These are phyloP conservation scores for Kalanchoe fedtschenkoi DNA, from an alignment of 164 flowering plant species.

Conservation along the genomic window DNA sequence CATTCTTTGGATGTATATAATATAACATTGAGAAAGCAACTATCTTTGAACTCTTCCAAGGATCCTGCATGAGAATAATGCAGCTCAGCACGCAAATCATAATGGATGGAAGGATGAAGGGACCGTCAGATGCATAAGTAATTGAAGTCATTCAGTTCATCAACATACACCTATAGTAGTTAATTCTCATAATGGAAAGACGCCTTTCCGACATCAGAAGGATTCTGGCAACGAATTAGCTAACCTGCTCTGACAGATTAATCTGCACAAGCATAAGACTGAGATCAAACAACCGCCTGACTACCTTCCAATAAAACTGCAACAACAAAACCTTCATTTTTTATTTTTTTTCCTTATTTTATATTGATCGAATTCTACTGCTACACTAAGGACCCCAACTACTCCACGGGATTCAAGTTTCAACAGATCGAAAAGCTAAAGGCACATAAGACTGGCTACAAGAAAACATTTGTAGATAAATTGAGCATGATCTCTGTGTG, in stretches of 20 bases:
- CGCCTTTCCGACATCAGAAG: constrained; percentile 88
- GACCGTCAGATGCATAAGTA: constrained; percentile 66
- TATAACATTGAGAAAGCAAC: constrained; percentile 54
- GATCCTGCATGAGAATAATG: constrained; percentile 31
- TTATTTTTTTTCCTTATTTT: constrained; percentile 5
- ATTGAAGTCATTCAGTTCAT: constrained; percentile 77
- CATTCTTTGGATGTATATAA: constrained; percentile 86
- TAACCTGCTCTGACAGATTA: constrained; percentile 94
- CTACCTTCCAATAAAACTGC: constrained; percentile 93
- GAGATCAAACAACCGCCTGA: constrained; percentile 99
- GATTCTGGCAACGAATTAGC: constrained; percentile 54
- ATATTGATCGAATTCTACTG: background rate
- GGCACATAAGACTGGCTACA: background rate
- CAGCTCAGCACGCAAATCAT: constrained; percentile 8
- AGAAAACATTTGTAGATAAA: no score
- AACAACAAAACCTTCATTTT: constrained; percentile 8
- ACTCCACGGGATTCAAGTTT: background rate
- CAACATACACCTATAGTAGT: constrained; percentile 71
- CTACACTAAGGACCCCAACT: no score
- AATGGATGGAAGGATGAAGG: constrained; percentile 53
- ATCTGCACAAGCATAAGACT: constrained; percentile 93
- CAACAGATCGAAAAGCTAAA: background rate
- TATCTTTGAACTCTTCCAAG: constrained; percentile 28
- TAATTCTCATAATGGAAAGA: background rate
- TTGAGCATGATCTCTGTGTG: no score